Evolutionary conservation across 164 flowering plant genomes (phyloP).

Genomic region (Stephania japonica): DNA sequence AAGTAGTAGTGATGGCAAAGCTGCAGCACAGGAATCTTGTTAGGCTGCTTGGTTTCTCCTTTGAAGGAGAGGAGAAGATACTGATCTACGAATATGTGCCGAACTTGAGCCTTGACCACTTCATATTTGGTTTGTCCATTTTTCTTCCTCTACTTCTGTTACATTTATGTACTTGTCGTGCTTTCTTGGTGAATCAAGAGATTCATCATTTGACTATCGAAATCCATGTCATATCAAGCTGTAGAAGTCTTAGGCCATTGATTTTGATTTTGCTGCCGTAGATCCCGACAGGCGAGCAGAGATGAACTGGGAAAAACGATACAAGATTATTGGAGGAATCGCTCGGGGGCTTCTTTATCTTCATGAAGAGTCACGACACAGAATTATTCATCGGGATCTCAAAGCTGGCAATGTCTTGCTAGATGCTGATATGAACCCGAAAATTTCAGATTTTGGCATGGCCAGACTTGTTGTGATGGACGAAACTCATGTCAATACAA

Average conservation of each 20-base stretch:
- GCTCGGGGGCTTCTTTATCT: background rate
- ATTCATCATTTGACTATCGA: too few species aligned
- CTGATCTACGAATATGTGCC: conserved; percentile 21
- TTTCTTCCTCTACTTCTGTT: background rate
- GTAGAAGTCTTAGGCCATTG: background rate
- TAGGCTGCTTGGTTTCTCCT: conserved; percentile 19
- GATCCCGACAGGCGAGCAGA: background rate
- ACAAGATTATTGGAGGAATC: background rate
- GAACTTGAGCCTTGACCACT: conserved; percentile 17
- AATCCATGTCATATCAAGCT: too few species aligned
- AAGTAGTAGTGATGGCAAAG: conserved; percentile 16
- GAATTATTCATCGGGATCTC: background rate
- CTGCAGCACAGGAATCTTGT: conserved; percentile 28
- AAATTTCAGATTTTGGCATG: background rate
- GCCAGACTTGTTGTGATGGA: background rate
- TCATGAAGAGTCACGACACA: background rate
- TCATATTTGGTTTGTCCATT: conserved; percentile 14
- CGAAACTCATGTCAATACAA: background rate
- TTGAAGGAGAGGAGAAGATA: conserved; percentile 20
- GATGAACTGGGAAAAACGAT: background rate
- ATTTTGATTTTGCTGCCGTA: background rate
- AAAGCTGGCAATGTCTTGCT: background rate
- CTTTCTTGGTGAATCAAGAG: background rate
- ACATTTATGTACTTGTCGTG: background rate
- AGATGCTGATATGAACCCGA: background rate